A percentile compares a stretch with the other conserved stretches of the same genome.
These are phyloP conservation scores for Fusarium concolor DNA, from an alignment of 2,329 filamentous ascomycete genomes.

Conservation along the genomic window DNA sequence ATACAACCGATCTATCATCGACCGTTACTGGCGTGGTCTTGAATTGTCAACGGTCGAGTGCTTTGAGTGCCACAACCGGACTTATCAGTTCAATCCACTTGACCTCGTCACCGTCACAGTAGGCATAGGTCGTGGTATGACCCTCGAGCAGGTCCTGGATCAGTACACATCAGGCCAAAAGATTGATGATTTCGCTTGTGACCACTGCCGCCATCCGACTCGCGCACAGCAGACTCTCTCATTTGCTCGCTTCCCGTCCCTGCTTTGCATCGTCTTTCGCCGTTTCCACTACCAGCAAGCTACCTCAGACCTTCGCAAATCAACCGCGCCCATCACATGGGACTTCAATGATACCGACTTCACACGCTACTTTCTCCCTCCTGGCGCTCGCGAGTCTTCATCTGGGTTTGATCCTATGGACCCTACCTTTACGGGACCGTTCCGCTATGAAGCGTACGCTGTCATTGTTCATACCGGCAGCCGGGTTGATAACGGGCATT, in stretches of 20 bases:
- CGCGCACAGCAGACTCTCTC: conserved; percentile 77
- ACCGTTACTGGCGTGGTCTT: conserved; percentile 82
- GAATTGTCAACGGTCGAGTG: conserved; percentile 79
- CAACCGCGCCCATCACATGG: conserved; percentile 78
- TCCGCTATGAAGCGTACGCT: conserved; percentile 86
- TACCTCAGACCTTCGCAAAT: conserved; percentile 65
- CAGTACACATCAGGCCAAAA: conserved; percentile 74
- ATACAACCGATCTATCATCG: conserved; percentile 79
- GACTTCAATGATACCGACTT: conserved; percentile 77
- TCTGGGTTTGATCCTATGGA: conserved; percentile 51
- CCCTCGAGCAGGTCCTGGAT: conserved; percentile 72
- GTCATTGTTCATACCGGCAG: conserved; percentile 81
- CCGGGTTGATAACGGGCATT: conserved; percentile 79
- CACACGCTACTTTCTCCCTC: conserved; percentile 56
- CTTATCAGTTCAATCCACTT: conserved; percentile 57
- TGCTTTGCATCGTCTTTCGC: conserved; percentile 82
- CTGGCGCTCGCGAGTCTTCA: conserved; percentile 48
- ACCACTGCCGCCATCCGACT: conserved; percentile 75
- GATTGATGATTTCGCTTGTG: conserved; percentile 76
- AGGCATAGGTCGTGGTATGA: conserved; percentile 47
- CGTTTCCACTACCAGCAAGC: conserved; percentile 58
- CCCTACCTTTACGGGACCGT: conserved; percentile 64
- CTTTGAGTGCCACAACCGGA: conserved; percentile 64
- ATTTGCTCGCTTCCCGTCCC: conserved; percentile 81
- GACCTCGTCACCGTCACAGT: conserved; percentile 67